These are phyloP conservation scores for Aspergillus nidulans DNA, from an alignment of 495 filamentous ascomycete genomes.

Conservation along the genomic window DNA sequence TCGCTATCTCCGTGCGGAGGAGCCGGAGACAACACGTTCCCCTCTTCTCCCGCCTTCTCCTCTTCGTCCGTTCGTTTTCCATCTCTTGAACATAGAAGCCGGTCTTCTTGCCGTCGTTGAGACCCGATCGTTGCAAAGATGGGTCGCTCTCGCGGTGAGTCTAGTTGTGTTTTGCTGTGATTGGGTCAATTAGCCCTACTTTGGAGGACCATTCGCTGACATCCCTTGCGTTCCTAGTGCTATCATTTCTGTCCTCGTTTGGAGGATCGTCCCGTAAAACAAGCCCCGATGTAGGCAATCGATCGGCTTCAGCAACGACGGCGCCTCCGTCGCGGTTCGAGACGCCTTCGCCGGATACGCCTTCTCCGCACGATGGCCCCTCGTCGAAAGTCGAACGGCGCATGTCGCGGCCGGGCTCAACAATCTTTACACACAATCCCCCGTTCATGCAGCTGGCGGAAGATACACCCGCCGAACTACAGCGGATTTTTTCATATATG, in stretches of 20 bases:
- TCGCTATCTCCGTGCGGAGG: constrained; percentile 20
- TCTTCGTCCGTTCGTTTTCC: constrained; percentile 7
- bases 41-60: not conserved
- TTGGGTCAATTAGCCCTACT: constrained; percentile 1
- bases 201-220: constrained; percentile 2
- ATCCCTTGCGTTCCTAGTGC: constrained; percentile 46
- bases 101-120: constrained; percentile 11
- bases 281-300: constrained; percentile 27
- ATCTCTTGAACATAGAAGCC: constrained; percentile 8
- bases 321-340: constrained; percentile 30
- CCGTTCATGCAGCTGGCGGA: constrained; percentile 77
- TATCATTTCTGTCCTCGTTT: constrained; percentile 61
- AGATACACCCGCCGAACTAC: constrained; percentile 86
- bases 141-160: constrained; percentile 44
- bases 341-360: constrained; percentile 36
- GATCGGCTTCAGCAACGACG: constrained; percentile 19
- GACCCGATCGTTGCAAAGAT: constrained; percentile 22
- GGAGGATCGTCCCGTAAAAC: constrained; percentile 37
- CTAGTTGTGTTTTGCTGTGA: constrained; percentile 9
- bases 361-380: constrained; percentile 30
- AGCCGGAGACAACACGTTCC: constrained; percentile 8
- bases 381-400: constrained; percentile 30
- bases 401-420: constrained; percentile 54
- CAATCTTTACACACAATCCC: constrained; percentile 79
- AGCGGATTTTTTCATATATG: constrained; percentile 88